These are phyloP conservation scores for Suhomyces panamericanus DNA, from an alignment of 1,139 yeast genomes.

Conservation along the genomic window DNA sequence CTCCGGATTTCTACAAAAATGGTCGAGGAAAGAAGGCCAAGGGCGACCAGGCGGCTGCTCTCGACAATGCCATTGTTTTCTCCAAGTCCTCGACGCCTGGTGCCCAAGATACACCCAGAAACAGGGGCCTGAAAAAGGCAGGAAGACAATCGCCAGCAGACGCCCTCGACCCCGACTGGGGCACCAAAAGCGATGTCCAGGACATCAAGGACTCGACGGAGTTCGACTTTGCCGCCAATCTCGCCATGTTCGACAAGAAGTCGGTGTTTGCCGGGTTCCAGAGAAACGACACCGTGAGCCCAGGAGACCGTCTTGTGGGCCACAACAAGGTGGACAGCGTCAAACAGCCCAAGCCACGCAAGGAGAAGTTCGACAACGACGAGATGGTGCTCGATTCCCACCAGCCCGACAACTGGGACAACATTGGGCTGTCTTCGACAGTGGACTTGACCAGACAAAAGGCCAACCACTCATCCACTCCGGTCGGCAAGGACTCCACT, in stretches of 20 bases:
- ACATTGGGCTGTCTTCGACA: slow-evolving; percentile 28
- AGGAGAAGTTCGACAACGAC: slow-evolving; percentile 58
- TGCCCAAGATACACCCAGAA: slow-evolving; percentile 2
- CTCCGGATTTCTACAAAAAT: slow-evolving; percentile 33
- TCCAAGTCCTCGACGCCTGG: slow-evolving; percentile 19
- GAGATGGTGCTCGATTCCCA: slow-evolving; percentile 69
- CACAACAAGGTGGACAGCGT: slow-evolving; percentile 54
- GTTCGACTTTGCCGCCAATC: slow-evolving; percentile 83
- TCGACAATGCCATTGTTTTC: slow-evolving; percentile 33
- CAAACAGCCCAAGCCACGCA: slow-evolving; percentile 30
- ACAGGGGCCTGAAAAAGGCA: slow-evolving; percentile 2
- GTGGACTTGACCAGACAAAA: slow-evolving; percentile 10
- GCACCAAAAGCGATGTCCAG: slow-evolving; percentile 42
- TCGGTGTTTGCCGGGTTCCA: slow-evolving; percentile 78
- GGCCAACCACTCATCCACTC: slow-evolving; percentile 9
- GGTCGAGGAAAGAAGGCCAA: slow-evolving; percentile 17
- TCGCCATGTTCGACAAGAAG: slow-evolving; percentile 79
- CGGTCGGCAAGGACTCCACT: slow-evolving; percentile 6
- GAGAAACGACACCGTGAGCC: slow-evolving; percentile 59
- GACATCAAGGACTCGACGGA: slow-evolving; percentile 58
- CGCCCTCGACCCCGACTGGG: slow-evolving; percentile 47
- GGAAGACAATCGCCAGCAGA: slow-evolving; percentile 11
- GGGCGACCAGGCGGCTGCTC: slow-evolving; percentile 8
- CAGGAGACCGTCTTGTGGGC: slow-evolving; percentile 68
- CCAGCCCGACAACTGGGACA: slow-evolving; percentile 56